Evolutionary conservation across 1,284 basidiomycete genomes (phyloP).

Genomic region (Psilocybe mexicana): DNA sequence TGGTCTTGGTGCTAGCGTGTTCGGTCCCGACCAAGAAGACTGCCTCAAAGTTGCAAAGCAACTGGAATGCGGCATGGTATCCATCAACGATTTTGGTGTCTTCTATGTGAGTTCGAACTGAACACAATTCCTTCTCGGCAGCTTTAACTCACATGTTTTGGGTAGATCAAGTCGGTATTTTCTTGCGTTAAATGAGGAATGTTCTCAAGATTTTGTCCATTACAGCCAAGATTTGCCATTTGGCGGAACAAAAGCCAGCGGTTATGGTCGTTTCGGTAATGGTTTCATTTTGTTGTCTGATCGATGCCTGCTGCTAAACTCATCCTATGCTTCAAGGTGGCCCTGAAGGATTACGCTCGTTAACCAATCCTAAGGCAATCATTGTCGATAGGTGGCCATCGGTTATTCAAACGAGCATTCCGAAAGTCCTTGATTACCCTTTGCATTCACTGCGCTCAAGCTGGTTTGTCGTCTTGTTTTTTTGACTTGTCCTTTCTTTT

Average conservation of each 20-base stretch:
- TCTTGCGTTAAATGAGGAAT: slow-evolving; percentile 9
- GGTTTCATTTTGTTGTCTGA: background rate
- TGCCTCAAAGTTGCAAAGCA: slow-evolving; percentile 78
- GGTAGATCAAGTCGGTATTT: slow-evolving; percentile 9
- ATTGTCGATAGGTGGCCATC: slow-evolving; percentile 85
- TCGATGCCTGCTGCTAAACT: background rate
- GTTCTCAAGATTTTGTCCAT: slow-evolving; percentile 11
- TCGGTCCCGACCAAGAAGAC: slow-evolving; percentile 76
- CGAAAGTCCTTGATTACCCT: slow-evolving; percentile 84
- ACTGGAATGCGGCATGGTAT: slow-evolving; percentile 94
- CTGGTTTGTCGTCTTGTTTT: slow-evolving; percentile 57
- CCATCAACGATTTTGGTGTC: slow-evolving; percentile 92
- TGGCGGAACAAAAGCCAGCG: slow-evolving; percentile 87
- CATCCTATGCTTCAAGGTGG: slow-evolving; percentile 54
- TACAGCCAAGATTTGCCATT: slow-evolving; percentile 91
- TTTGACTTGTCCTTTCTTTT: background rate
- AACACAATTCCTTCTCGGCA: background rate
- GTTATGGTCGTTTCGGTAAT: slow-evolving; percentile 86
- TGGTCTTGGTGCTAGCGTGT: slow-evolving; percentile 95
- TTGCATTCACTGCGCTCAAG: slow-evolving; percentile 80
- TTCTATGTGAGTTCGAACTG: slow-evolving; percentile 70
- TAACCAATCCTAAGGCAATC: slow-evolving; percentile 88
- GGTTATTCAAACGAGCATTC: slow-evolving; percentile 83
- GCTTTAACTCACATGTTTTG: background rate
- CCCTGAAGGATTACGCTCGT: slow-evolving; percentile 84